Percentiles rank a stretch among this genome's conserved stretches.
These are phyloP conservation scores for Geotrichum candidum DNA, from an alignment of 1,139 yeast genomes.

Conservation along the genomic window DNA sequence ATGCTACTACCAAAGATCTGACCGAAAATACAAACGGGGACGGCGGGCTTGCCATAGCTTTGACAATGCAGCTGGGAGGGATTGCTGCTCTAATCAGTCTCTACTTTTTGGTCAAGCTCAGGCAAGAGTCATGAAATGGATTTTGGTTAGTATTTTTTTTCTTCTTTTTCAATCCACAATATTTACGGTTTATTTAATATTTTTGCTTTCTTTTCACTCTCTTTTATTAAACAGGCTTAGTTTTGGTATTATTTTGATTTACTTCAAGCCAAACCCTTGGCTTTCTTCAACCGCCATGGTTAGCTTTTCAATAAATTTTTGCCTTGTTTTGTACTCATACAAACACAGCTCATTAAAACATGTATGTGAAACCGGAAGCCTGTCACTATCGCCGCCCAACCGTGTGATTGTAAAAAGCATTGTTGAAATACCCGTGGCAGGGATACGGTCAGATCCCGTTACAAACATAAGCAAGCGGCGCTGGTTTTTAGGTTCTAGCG, in stretches of 20 bases:
- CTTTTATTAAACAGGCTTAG: not conserved
- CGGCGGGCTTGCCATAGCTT: slow-evolving; percentile 36
- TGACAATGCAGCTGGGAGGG: slow-evolving; percentile 36
- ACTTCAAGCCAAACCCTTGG: slow-evolving; percentile 79
- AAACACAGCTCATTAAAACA: slow-evolving; percentile 86
- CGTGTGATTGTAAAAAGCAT: slow-evolving; percentile 16
- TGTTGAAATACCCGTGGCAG: slow-evolving; percentile 71
- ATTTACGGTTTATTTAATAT: not conserved
- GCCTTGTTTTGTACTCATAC: slow-evolving; percentile 53
- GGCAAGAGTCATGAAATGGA: slow-evolving; percentile 1
- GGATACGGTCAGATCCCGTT: slow-evolving; percentile 86
- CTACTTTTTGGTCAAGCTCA: slow-evolving; percentile 26
- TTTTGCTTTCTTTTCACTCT: not conserved
- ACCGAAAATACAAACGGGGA: slow-evolving; percentile 26
- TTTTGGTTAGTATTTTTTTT: not conserved
- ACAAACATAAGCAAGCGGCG: slow-evolving; percentile 65
- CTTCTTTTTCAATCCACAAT: not conserved
- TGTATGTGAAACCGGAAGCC: slow-evolving; percentile 83
- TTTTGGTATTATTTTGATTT: slow-evolving; percentile 11
- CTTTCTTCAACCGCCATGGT: slow-evolving; percentile 65
- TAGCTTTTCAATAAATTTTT: slow-evolving; percentile 52
- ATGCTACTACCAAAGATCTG: slow-evolving; percentile 11
- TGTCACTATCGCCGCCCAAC: slow-evolving; percentile 48
- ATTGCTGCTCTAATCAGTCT: slow-evolving; percentile 35
- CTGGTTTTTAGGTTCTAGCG: slow-evolving; percentile 45